Conservation (phyloP, 495 filamentous ascomycete species). For the Penicillium odoratum region DNA sequence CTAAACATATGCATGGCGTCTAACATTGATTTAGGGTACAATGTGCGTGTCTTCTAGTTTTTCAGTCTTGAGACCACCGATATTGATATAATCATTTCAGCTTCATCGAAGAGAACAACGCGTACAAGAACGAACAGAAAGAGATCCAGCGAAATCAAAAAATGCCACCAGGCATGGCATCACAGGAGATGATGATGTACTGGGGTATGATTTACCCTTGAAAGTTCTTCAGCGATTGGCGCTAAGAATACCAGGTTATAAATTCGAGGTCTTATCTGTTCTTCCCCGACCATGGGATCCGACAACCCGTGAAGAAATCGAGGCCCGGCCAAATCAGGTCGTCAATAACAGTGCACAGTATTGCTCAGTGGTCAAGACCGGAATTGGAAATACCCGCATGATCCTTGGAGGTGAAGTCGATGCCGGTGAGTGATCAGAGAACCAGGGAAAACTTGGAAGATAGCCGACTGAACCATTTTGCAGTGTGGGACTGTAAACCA, state of each 20-base stretch:
- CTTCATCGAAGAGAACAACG: conserved; percentile 90
- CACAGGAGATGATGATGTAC: conserved; percentile 67
- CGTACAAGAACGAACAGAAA: conserved; percentile 59
- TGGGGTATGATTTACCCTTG: conserved; percentile 46
- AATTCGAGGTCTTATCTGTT: conserved; percentile 86
- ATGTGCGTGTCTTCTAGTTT: conserved; percentile 57
- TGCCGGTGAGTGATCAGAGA: conserved; percentile 55
- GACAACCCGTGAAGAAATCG: conserved; percentile 71
- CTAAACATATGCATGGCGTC: conserved; percentile 16
- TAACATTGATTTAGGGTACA: conserved; percentile 58
- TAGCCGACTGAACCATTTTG: neutral
- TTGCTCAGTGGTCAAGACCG: conserved; percentile 87
- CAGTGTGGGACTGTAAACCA: conserved; percentile 84
- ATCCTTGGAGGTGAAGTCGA: conserved; percentile 96
- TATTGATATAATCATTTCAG: conserved; percentile 43
- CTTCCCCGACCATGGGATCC: conserved; percentile 71
- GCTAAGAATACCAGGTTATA: conserved; percentile 65
- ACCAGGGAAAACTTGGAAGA: neutral
- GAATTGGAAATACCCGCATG: conserved; percentile 69
- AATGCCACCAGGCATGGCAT: conserved; percentile 53
- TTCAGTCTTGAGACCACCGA: neutral
- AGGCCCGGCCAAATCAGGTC: conserved; percentile 63
- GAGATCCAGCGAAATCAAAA: conserved; percentile 51
- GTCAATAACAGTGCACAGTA: conserved; percentile 91
- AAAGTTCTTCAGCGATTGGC: neutral